These are phyloP conservation scores for Kwoniella heveanensis DNA, from an alignment of 768 basidiomycete genomes.

Conservation along the genomic window DNA sequence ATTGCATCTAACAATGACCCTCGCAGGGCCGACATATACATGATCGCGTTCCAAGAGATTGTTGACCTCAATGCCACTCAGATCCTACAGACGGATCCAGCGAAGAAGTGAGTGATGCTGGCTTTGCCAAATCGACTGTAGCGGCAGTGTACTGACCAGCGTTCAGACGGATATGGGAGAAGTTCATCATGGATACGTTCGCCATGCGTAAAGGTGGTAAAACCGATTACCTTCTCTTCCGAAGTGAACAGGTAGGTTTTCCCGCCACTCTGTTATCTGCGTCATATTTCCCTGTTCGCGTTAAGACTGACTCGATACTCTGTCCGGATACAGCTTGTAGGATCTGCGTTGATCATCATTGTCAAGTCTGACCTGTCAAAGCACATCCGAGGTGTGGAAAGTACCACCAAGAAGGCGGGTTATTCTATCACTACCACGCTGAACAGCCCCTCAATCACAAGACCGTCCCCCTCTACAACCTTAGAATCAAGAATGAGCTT, in stretches of 20 bases:
- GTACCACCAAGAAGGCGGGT: conserved; percentile 81
- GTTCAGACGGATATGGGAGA: conserved; percentile 78
- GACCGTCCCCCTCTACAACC: background rate
- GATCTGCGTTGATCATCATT: conserved; percentile 84
- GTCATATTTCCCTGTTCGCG: too few species aligned
- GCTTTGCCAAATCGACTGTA: too few species aligned
- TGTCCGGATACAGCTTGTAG: too few species aligned
- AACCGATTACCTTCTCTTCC: conserved; percentile 76
- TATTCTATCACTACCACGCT: conserved; percentile 1
- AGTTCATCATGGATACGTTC: conserved; percentile 74
- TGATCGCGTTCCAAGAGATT: conserved; percentile 93
- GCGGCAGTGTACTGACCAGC: background rate
- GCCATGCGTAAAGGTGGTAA: conserved; percentile 69
- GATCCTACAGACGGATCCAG: conserved; percentile 92
- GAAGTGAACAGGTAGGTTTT: conserved; percentile 89
- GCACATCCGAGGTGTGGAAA: conserved; percentile 89
- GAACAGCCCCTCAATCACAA: background rate
- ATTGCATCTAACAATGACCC: too few species aligned
- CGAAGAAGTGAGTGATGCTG: conserved; percentile 77
- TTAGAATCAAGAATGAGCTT: background rate
- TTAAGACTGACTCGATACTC: too few species aligned
- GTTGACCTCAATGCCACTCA: conserved; percentile 97
- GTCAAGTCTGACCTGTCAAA: conserved; percentile 75
- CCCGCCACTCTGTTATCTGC: too few species aligned
- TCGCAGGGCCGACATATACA: conserved; percentile 72